Base-by-base conservation (phyloP, 2,329 filamentous ascomycete genomes). In the Rugonectria rugulosa region DNA sequence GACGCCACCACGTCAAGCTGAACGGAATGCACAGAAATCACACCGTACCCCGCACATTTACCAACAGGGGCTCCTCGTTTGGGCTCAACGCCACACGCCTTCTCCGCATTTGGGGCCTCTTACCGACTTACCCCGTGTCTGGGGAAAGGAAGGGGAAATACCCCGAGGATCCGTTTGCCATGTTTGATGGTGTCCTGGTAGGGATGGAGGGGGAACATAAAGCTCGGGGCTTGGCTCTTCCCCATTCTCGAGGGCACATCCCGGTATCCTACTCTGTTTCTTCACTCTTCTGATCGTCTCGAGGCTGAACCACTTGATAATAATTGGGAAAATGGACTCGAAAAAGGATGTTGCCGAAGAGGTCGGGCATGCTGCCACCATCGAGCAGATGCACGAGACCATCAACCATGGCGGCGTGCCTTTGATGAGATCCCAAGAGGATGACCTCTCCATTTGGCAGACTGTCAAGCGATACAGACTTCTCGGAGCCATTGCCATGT, bases 391-490 rank as follows among this genome's bases (percentile, higher is more conserved):
- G 14, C 42, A 59, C 26, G 31, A 44, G 21, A 40, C 47, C 8
- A 50, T 42, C 10, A 20, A 40, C 20, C 51, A 56, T 9, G 54
- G 51, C 14, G 52, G 43, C 9, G 34, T 50, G 8, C 61, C 43
- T 8, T 20, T 70, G 9, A 75, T 77, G 73, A 69, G 74, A 8
- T 70, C 72, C 5, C 70, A 65, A 5, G 58, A 65, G 5, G 76
- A 79, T 50, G 71, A 76, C 37, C 63, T 77, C 3, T 60, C 62
- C 23, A 64, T 77, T n/a, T 77, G 73, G 74, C 63, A 75, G 44
- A 72, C 66, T 38, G 68, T 73, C 6, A 54, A 57, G 6, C 64
- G 66, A 40, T 75, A 73, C 65, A 77, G 75, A 32, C 56, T 61
- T 1, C 66, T 75, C 0, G 71, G 69, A 0, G 15, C 63, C 21